Evolutionary conservation across 2,329 filamentous ascomycete genomes (phyloP), one percentile per base, ranked within the genome.

Genomic region (Clarireedia hainanense): DNA sequence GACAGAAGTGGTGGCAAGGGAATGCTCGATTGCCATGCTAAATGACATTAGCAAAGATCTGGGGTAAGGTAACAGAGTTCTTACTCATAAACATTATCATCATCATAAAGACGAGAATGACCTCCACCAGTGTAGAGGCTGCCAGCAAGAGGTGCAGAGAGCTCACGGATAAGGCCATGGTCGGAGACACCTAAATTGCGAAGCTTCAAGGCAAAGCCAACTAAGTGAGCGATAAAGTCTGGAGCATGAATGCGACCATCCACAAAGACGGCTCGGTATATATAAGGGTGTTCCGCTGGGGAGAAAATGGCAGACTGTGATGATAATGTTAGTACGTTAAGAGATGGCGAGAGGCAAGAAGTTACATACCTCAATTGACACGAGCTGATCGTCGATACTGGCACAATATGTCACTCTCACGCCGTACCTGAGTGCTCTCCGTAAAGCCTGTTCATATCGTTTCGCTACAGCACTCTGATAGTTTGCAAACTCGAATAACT

Each of bases 331-430:
- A 34, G 30, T 4, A 70, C 45, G 24, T n/a, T 47, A 23, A 24
- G 5, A 26, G 30, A 27, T 12, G 24, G 39, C 1, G 15, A 42
- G 39, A n/a, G 39, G 15, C 23, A 23, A 37, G 36, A 51, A n/a
- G 17, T 26, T n/a, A 60, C 57, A 46, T 65, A 88, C 86, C 77
- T 96, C 92, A 68, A 99, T 76, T 4, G 91, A 92, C 14, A 99
- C 91, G 2, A 99, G 77, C 71, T 99, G 94, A 70, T 99, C 94
- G 69, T 99, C 94, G 51, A 99, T 95, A 70, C 91, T 96, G 53
- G 92, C 92, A 57, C 95, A 80, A 69, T 91, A 96, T 0, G 91
- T 88, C 49, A 97, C 82, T 42, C 89, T 83, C 14, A 89, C 89
- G 12, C 91, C 91, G 64, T 89, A 86, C 15, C 85, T 80, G 6